Evolutionary conservation across 2,329 filamentous ascomycete genomes (phyloP), one percentile per base, ranked within the genome.

Genomic region (Tetracladium maxilliforme): DNA sequence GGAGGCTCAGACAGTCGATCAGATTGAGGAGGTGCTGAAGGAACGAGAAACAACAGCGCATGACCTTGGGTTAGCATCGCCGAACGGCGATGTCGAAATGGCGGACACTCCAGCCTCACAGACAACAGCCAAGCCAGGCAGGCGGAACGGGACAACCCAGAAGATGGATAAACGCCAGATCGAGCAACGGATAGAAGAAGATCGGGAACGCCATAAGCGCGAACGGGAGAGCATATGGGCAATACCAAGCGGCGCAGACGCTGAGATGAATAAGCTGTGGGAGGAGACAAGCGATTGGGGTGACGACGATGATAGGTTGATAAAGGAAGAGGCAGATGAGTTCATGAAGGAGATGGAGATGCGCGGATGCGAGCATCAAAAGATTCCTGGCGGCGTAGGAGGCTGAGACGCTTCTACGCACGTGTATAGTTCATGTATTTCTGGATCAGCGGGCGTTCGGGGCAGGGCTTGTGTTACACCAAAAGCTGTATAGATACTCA

Each of bases 141-240:
- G 36, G 26, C 29, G 33, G 6, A 47, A 38, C 25, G 37, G 19
- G 35, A 31, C 14, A 21, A 33, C 25, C n/a, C 9, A 14, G 22
- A 56, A 62, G 25, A 48, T 90, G 25, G 82, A 94, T 42, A 90
- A 87, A 52, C 68, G 78, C 28, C 81, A 93, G 52, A 80, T 94
- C 26, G 86, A 95, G 53, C 86, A 95, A 56, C 65, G 90, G 20
- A 93, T 98, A 34, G 92, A 98, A 40, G 92, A 98, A 52, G 90
- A 98, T 49, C 64, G 90, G 4, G 90, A 98, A 49, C 62, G 90
- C 21, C 92, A 98, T 50, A 98, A 98, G 60, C 61, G 87, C 21
- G 58, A 87, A 41, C 61, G 90, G 13, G 90, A 98, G 54, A 84
- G 75, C 40, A 92, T 93, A 33, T 98, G 92, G 90, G 82, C 84